Conservation (phyloP, 352 stramenopile species). For the Globisporangium yorkense region DNA sequence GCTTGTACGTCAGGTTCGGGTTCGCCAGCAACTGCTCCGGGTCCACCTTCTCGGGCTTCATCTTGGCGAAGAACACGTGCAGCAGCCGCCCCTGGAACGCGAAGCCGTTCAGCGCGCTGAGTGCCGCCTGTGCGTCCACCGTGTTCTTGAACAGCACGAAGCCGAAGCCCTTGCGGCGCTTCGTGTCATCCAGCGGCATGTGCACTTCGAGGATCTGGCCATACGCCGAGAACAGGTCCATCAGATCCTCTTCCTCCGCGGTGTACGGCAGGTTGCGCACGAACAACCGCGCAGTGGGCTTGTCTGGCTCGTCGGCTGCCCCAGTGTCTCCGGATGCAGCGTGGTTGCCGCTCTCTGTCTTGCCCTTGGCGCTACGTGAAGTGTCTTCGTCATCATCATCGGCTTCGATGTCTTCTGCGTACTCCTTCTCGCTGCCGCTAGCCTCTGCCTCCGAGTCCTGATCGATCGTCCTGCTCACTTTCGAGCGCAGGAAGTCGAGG, state of each 20-base stretch:
- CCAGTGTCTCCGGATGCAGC: slow-evolving; percentile 17
- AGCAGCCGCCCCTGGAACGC: slow-evolving; percentile 96
- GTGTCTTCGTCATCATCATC: slow-evolving; percentile 21
- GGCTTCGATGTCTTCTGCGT: slow-evolving; percentile 34
- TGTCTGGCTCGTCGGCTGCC: slow-evolving; percentile 23
- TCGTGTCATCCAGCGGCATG: slow-evolving; percentile 95
- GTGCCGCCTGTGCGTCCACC: slow-evolving; percentile 84
- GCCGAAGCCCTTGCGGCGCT: slow-evolving; percentile 95
- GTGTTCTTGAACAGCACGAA: slow-evolving; percentile 95
- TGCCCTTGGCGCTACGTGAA: not conserved
- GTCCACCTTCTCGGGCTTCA: slow-evolving; percentile 58
- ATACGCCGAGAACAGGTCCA: slow-evolving; percentile 86
- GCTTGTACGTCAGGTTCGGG: slow-evolving; percentile 82
- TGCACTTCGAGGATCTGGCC: slow-evolving; percentile 91
- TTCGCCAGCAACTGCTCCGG: slow-evolving; percentile 50
- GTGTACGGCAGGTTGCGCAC: slow-evolving; percentile 96
- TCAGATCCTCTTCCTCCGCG: slow-evolving; percentile 95
- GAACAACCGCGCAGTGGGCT: slow-evolving; percentile 90
- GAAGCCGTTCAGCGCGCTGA: slow-evolving; percentile 88
- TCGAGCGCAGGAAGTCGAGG: slow-evolving; percentile 92
- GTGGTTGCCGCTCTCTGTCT: slow-evolving; percentile 4
- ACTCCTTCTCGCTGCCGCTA: slow-evolving; percentile 25
- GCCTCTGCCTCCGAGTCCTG: slow-evolving; percentile 45
- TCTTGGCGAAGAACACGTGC: slow-evolving; percentile 90
- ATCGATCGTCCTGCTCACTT: slow-evolving; percentile 89